Conservation (phyloP, 83 land plant genomes). For the Picea mariana region DNA sequence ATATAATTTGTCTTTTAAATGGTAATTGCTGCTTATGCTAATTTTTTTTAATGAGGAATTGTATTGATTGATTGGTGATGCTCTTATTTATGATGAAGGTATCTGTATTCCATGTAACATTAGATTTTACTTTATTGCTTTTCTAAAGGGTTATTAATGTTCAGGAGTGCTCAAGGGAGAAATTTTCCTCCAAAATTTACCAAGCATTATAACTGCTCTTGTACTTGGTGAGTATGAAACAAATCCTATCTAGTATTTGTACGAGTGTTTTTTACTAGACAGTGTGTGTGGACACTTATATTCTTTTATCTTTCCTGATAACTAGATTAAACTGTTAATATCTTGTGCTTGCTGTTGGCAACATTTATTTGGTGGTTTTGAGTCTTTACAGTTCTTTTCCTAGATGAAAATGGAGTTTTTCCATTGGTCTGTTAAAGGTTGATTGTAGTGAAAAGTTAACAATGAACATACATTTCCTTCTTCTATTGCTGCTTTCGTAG, state of each 20-base stretch:
- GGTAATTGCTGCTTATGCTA: no score
- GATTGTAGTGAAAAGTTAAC: not conserved
- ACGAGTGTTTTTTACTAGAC: not conserved
- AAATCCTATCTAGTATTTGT: not conserved
- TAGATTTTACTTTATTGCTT: not conserved
- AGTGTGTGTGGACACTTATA: not conserved
- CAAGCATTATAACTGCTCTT: constrained; percentile 88
- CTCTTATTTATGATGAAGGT: not conserved
- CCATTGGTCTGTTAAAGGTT: not conserved
- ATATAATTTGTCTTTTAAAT: no score
- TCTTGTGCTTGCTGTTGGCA: not conserved
- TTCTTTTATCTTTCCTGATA: not conserved
- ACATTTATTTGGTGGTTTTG: constrained; percentile 7
- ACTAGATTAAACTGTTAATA: not conserved
- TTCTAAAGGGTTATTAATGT: constrained; percentile 6
- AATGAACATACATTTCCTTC: not conserved
- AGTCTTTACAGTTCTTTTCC: not conserved
- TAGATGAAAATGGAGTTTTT: not conserved
- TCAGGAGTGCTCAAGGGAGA: constrained; percentile 92
- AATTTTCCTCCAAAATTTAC: constrained; percentile 94
- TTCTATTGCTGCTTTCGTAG: not conserved
- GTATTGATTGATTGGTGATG: not conserved
- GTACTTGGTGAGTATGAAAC: constrained; percentile 66
- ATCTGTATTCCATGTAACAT: not conserved
- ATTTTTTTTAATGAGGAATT: no score